A percentile compares a stretch with the other conserved stretches of the same genome.
phyloP scores from a whole-genome alignment of 192 early-diverging fungal genomes.

The Dimargaris verticillata region DNA sequence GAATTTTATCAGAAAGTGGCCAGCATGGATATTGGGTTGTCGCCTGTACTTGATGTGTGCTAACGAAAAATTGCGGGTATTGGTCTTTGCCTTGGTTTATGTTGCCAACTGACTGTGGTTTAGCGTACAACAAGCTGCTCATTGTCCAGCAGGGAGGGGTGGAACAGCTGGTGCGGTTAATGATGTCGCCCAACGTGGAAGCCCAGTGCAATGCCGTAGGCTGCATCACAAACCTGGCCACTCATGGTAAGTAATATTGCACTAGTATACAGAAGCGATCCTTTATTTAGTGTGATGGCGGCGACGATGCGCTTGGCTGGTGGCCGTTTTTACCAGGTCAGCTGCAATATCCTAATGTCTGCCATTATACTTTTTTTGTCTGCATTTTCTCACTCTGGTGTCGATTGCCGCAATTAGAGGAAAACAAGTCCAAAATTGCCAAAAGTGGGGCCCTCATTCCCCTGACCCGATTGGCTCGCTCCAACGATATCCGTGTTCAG shows the following conservation, averaged over 20 bases:
- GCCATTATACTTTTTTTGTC: too few species aligned
- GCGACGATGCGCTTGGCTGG: too few species aligned
- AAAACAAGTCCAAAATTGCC: slow-evolving; percentile 78
- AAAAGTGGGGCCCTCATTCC: slow-evolving; percentile 62
- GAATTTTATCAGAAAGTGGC: too few species aligned
- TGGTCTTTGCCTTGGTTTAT: too few species aligned
- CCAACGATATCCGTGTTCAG: slow-evolving; percentile 70
- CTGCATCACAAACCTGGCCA: slow-evolving; percentile 84
- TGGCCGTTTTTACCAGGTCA: too few species aligned
- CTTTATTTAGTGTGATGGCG: too few species aligned
- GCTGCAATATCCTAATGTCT: too few species aligned
- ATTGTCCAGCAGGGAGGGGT: slow-evolving; percentile 74
- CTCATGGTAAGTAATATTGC: slow-evolving; percentile 17
- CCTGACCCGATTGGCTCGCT: slow-evolving; percentile 54
- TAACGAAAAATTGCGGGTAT: too few species aligned
- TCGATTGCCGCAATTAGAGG: slow-evolving; percentile 27
- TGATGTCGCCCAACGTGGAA: slow-evolving; percentile 70
- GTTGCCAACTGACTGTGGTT: too few species aligned
- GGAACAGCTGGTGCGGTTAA: slow-evolving; percentile 70
- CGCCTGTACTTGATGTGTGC: not conserved
- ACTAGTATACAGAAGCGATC: not conserved
- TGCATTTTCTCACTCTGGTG: too few species aligned
- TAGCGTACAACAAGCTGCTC: slow-evolving; percentile 50
- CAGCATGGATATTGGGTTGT: too few species aligned
- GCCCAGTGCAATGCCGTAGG: slow-evolving; percentile 90